phyloP scores from a whole-genome alignment of 176 grass and related monocot genomes.

The Cenchrus purpureus region DNA sequence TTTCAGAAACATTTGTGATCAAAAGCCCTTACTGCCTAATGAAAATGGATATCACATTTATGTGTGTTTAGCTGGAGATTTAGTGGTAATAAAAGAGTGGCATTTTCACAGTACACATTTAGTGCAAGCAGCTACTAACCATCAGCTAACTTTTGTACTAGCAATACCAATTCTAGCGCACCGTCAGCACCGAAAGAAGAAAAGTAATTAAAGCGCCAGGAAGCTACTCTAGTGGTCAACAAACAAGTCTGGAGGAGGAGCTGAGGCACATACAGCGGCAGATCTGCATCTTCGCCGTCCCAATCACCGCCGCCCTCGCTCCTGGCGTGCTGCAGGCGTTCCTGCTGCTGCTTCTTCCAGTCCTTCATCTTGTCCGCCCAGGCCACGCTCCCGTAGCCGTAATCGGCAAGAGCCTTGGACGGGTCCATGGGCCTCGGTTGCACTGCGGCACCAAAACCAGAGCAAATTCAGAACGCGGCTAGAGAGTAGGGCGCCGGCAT shows the following conservation, averaged over 20 bases:
- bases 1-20: background rate
- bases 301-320: slow-evolving; percentile 51
- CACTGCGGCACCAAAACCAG: slow-evolving; percentile 48
- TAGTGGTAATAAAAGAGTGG: background rate
- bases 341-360: slow-evolving; percentile 96
- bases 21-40: background rate
- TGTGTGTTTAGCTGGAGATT: background rate
- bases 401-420: slow-evolving; percentile 89
- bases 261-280: slow-evolving; percentile 65
- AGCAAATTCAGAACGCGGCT: background rate
- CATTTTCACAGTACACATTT: background rate
- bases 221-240: background rate
- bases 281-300: slow-evolving; percentile 73
- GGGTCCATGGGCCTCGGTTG: slow-evolving; percentile 97
- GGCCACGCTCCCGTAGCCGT: slow-evolving; percentile 91
- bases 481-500: background rate
- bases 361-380: slow-evolving; percentile 86
- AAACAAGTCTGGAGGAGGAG: background rate
- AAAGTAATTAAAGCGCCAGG: background rate
- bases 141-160: background rate
- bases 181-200: background rate
- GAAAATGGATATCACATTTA: background rate
- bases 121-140: background rate
- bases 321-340: slow-evolving; percentile 57
- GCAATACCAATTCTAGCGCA: background rate